Conservation (phyloP, 169 alveolate genomes). For the Plasmodium inui region DNA sequence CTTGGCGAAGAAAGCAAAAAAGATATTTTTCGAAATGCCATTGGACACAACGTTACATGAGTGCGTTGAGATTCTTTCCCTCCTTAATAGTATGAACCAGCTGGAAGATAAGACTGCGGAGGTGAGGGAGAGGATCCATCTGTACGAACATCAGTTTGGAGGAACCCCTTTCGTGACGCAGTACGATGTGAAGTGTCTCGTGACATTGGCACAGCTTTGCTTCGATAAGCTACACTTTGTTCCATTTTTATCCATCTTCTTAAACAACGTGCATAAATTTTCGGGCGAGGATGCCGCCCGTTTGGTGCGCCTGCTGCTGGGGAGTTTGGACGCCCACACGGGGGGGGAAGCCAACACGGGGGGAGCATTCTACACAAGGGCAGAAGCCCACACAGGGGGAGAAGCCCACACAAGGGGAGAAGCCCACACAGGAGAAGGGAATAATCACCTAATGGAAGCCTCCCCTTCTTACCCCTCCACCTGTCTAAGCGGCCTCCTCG, state of each 20-base stretch:
- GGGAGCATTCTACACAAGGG: background rate
- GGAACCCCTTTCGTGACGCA: background rate
- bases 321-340: constrained; percentile 1
- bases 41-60: constrained; percentile 43
- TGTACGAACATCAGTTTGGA: constrained; percentile 22
- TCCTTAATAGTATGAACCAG: background rate
- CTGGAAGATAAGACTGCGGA: background rate
- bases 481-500: constrained; percentile 25
- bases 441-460: background rate
- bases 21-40: background rate
- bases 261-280: constrained; percentile 35
- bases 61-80: constrained; percentile 30
- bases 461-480: background rate
- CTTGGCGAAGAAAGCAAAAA: background rate
- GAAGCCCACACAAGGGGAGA: background rate
- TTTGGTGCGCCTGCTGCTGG: background rate
- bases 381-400: background rate
- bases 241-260: constrained; percentile 20
- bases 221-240: background rate
- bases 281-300: background rate
- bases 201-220: constrained; percentile 18
- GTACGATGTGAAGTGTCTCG: constrained; percentile 27
- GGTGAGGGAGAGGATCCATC: constrained; percentile 22
- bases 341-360: background rate
- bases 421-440: background rate